These are phyloP conservation scores for Xylaria sp. DNA, from an alignment of 2,329 filamentous ascomycete genomes.

Conservation along the genomic window DNA sequence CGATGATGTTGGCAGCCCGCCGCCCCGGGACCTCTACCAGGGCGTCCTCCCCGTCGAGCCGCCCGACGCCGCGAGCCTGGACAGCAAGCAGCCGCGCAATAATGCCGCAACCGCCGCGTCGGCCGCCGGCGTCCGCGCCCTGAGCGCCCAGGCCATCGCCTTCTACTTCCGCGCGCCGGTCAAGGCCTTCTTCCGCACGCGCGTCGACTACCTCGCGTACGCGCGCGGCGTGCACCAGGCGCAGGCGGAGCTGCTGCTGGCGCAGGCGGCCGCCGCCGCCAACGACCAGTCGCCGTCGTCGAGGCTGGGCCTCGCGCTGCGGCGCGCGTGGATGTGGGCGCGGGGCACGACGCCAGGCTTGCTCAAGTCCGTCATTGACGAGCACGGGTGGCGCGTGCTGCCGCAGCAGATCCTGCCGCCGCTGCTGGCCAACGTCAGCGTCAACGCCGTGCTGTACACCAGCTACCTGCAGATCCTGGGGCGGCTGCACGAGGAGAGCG, in stretches of 20 bases:
- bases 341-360: conserved; percentile 71
- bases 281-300: conserved; percentile 41
- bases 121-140: conserved; percentile 79
- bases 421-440: conserved; percentile 71
- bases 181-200: conserved; percentile 88
- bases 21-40: conserved; percentile 31
- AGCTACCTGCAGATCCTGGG: conserved; percentile 73
- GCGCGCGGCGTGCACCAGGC: conserved; percentile 56
- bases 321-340: conserved; percentile 53
- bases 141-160: conserved; percentile 80
- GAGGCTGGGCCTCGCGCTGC: conserved; percentile 37
- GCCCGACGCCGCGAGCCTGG: conserved; percentile 43
- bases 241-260: conserved; percentile 42
- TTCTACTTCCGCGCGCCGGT: conserved; percentile 92
- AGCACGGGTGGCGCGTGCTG: conserved; percentile 74
- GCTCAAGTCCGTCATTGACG: conserved; percentile 65
- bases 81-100: conserved; percentile 52
- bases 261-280: conserved; percentile 42
- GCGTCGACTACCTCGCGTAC: conserved; percentile 78
- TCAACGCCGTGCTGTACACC: conserved; percentile 76
- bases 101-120: conserved; percentile 73
- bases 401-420: conserved; percentile 78
- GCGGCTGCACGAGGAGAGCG: conserved; percentile 66
- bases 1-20: conserved; percentile 30
- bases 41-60: conserved; percentile 52